These are phyloP conservation scores for Rhizodiscina lignyota DNA, from an alignment of 495 filamentous ascomycete genomes.

Conservation along the genomic window DNA sequence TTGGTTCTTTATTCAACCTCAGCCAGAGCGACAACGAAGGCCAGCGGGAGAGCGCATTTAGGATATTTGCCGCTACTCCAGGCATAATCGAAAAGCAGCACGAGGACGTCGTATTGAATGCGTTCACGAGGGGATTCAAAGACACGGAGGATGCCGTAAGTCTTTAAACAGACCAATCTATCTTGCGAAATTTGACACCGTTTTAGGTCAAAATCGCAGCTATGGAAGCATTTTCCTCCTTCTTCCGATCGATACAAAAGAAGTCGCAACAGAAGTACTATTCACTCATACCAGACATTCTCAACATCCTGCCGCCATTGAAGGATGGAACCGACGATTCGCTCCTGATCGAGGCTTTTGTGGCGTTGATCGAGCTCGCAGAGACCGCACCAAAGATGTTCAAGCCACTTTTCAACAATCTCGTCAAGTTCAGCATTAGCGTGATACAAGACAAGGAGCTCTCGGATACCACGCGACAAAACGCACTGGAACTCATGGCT, in stretches of 20 bases:
- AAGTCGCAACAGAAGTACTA: slow-evolving; percentile 79
- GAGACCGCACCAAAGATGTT: slow-evolving; percentile 94
- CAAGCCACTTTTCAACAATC: slow-evolving; percentile 70
- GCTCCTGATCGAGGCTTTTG: slow-evolving; percentile 69
- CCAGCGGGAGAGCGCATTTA: slow-evolving; percentile 77
- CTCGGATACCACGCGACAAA: slow-evolving; percentile 76
- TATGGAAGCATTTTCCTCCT: slow-evolving; percentile 91
- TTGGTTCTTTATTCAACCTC: slow-evolving; percentile 67
- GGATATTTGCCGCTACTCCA: slow-evolving; percentile 88
- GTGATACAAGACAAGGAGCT: slow-evolving; percentile 94
- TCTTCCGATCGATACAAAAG: slow-evolving; percentile 80
- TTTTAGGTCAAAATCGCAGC: slow-evolving; percentile 71
- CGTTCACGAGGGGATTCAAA: slow-evolving; percentile 82
- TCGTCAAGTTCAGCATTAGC: slow-evolving; percentile 81
- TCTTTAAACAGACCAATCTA: not conserved
- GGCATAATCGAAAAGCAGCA: slow-evolving; percentile 94
- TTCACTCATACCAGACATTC: slow-evolving; percentile 64
- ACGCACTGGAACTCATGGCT: slow-evolving; percentile 90
- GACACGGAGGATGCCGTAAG: slow-evolving; percentile 67
- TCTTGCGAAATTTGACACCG: slow-evolving; percentile 4
- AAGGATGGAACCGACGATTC: slow-evolving; percentile 82
- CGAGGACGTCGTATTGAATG: slow-evolving; percentile 63
- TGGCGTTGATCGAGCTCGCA: slow-evolving; percentile 84
- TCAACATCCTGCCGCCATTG: slow-evolving; percentile 84
- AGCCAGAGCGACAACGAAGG: slow-evolving; percentile 69